A percentile compares a stretch with the other conserved stretches of the same genome.
phyloP scores from a whole-genome alignment of 2,329 filamentous ascomycete species.

The Leptographium wingfieldii region DNA sequence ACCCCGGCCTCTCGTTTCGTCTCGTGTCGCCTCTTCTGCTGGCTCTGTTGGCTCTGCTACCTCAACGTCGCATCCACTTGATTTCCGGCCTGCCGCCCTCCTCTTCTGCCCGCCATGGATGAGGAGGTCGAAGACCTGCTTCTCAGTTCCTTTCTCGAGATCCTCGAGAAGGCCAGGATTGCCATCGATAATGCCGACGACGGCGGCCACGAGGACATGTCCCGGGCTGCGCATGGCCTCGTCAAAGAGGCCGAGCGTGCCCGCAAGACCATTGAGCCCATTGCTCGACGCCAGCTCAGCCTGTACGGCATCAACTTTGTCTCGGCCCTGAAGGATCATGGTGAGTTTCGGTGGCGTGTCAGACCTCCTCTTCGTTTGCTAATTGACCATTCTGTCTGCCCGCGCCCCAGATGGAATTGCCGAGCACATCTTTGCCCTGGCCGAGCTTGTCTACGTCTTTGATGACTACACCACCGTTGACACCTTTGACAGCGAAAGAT shows the following conservation, averaged over 20 bases:
- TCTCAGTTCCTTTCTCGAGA: slow-evolving; percentile 37
- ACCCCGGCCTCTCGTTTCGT: too few species aligned
- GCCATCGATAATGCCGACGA: slow-evolving; percentile 33
- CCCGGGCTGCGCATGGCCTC: slow-evolving; percentile 29
- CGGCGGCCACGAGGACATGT: slow-evolving; percentile 31
- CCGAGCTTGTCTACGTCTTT: slow-evolving; percentile 42
- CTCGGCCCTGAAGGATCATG: slow-evolving; percentile 39
- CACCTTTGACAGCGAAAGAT: slow-evolving; percentile 38
- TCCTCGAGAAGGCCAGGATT: slow-evolving; percentile 36
- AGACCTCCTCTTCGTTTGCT: neutral
- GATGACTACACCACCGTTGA: slow-evolving; percentile 39
- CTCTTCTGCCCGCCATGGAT: slow-evolving; percentile 10
- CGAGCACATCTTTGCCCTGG: slow-evolving; percentile 32
- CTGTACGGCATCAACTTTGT: slow-evolving; percentile 38
- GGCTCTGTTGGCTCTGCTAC: too few species aligned
- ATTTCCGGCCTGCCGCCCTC: neutral
- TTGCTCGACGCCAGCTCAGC: slow-evolving; percentile 34
- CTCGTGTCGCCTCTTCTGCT: too few species aligned
- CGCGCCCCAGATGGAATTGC: slow-evolving; percentile 33
- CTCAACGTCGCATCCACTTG: neutral
- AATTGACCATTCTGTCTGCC: neutral
- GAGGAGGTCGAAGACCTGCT: slow-evolving; percentile 26
- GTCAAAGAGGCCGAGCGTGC: slow-evolving; percentile 25
- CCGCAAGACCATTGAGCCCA: slow-evolving; percentile 34
- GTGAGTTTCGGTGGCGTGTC: slow-evolving; percentile 19